These are phyloP conservation scores for Sugiyamaella castrensis DNA, from an alignment of 1,139 yeast species.

Conservation along the genomic window DNA sequence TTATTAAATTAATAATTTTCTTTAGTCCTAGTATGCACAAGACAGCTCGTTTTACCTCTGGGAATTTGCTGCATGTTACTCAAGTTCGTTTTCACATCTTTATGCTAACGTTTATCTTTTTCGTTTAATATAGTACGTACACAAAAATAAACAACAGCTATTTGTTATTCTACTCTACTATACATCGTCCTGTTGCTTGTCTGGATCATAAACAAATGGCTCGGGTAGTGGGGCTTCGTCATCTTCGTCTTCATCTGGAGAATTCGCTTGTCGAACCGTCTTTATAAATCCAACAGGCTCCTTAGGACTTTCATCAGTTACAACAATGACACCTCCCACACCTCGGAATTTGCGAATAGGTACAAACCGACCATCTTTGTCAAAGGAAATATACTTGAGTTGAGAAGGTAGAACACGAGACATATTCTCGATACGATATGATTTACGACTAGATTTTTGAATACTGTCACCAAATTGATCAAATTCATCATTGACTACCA, in stretches of 20 bases:
- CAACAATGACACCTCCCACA: constrained; percentile 75
- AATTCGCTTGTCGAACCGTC: constrained; percentile 77
- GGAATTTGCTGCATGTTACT: background rate
- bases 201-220: constrained; percentile 64
- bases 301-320: constrained; percentile 66
- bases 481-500: constrained; percentile 22
- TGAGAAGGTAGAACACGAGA: constrained; percentile 92
- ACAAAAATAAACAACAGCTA: background rate
- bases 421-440: constrained; percentile 68
- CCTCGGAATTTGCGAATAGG: constrained; percentile 84
- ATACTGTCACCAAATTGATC: constrained; percentile 22
- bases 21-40: background rate
- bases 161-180: constrained; percentile 7
- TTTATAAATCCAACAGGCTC: constrained; percentile 68
- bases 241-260: constrained; percentile 43
- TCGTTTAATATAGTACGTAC: constrained; percentile 5
- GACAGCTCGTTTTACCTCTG: background rate
- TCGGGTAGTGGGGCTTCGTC: constrained; percentile 86
- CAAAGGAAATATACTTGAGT: constrained; percentile 74
- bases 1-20: background rate
- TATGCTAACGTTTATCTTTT: constrained; percentile 4
- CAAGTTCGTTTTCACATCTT: constrained; percentile 1
- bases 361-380: constrained; percentile 68
- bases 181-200: constrained; percentile 19
- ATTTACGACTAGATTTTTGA: constrained; percentile 45